Base-by-base conservation (phyloP, 2,329 filamentous ascomycete species). In the Leptoxyphium fumago region DNA sequence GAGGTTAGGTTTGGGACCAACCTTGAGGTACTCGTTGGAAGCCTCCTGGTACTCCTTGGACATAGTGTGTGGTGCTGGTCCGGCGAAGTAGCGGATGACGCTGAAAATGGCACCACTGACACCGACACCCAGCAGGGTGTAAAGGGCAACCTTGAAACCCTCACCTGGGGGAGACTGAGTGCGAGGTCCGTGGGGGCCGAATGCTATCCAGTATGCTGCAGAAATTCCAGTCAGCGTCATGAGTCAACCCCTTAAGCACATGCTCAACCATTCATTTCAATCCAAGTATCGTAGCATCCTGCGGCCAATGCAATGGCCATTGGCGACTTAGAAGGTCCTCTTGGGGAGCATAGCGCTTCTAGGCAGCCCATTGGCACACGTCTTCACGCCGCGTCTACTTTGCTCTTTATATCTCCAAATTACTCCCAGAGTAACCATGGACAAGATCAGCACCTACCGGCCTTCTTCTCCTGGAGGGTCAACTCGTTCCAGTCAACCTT, bases 381-480 rank as follows among this genome's bases (percentile, higher is more conserved):
- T 7, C 21, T 26, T 26, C 21, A 3, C 21, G 21, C 21, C 21
- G 21, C 21, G 21, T 26, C 21, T 26, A 7, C 21, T 7, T 26
- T 7, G 21, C 7, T 26, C 21, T 26, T 26, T 26, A 26, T 26
- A 26, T 26, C 4, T 26, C 21, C 21, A 26, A 26, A 26, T 26
- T 26, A 26, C 21, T 4, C 7, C 7, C 21, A 26, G 21, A 7
- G 21, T 7, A 26, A 26, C 21, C 21, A 26, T 3, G 7, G 7
- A 26, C 21, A 30, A 14, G 13, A 14, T 32, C 21, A 15, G 11
- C 30, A 85, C 88, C 65, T 80, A 95, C 91, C 89, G 59, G 91
- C 91, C 75, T 94, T 96, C 84, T 98, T 94, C 78, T 98, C 91
- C 69, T 91, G 83, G 61, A 93, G 56, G 43, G 91, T 95, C 72